Evolutionary conservation across 2,329 filamentous ascomycete genomes (phyloP), one percentile per base, ranked within the genome.

Genomic region (Aspergillus aculeatus): DNA sequence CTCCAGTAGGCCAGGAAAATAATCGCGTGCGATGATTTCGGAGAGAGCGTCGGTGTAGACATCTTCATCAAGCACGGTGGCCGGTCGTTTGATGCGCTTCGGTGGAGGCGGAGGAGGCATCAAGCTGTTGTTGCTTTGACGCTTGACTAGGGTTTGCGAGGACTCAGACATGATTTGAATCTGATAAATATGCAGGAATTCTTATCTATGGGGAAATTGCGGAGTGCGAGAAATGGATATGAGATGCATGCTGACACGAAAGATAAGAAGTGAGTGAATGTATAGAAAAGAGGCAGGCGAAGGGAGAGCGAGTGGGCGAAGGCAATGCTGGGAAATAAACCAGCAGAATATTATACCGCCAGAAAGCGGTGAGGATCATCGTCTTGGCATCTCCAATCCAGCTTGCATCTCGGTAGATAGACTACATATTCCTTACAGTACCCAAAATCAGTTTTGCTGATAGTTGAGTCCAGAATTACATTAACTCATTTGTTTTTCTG

Each of bases 1-100:
- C 73, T 98, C 92, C 4, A 93, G 80, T 0, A 99, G 82, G 0
- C 94, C 95, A 0, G 95, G 95, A 70, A 98, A 99, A 81, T 96
- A 99, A 81, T 99, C 95, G 65, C 95, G 88, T 10, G 92, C 91
- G 64, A 99, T 96, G 72, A 99, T 98, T 67, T 95, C 89, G 0
- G 93, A 96, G 29, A 99, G 82, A 1, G 91, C 90, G 59, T 92
- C 87, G 2, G 92, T 95, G 76, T 99, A 99, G 56, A 89, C 87
- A 67, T 99, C 94, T 81, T 99, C 95, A 74, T 96, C 92, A 29
- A 99, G 85, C 29, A 97, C 87, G 63, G 89, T 90, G 63, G 89
- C 87, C 0, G 95, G 95, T 55, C 95, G 86, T 77, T 97, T 97
- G 71, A 97, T 96, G 60, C 92, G 89, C 75, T 96, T 98, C 47